Evolutionary conservation across 306 rosid species (phyloP), one percentile per base, ranked within the genome.

Genomic region (Quercus agrifolia): DNA sequence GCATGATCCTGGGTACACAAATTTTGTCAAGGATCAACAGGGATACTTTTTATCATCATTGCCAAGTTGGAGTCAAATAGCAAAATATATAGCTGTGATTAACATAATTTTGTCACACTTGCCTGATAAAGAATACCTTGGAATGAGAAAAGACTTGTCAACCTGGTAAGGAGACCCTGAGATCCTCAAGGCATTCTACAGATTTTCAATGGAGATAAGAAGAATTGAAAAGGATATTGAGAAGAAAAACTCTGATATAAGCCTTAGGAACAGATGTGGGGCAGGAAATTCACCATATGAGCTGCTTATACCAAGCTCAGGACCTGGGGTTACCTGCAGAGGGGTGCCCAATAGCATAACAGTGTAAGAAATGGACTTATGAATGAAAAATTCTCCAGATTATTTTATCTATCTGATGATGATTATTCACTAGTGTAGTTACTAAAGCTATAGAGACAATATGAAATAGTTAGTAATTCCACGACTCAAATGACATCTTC

Each of bases 321-420:
- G 77, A 54, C 13, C 21, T 35, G 82, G 85, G 62, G 79, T 80
- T 74, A 86, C 87, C 6, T 85, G 90, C 70, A 73, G 84, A 76
- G 87, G 87, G 35, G 86, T 86, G 21, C 90, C 87, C 49, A 86
- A 86, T 44, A 86, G 90, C 79, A 78, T 35, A 44, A 63, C 89
- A 66, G 77, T 75, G 33, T 83, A 51, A 72, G 41, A 31, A 49
- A 35, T 46, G 19, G 41, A 67, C 70, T 66, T 13, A 49, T 3
- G 54, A 13, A 49, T 49, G 54, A 49, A 10, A 23, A 21, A 21
- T 20, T 57, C 11, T n/a, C 31, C 5, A 59, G 33, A n/a, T 21
- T 21, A 11, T 49, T 20, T 59, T 2, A 59, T 21, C 13, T 23
- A 23, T 11, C 27, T 59, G 31, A 21, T 23, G 21, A n/a, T 7